Evolutionary conservation across 2,329 filamentous ascomycete genomes (phyloP), one percentile per base, ranked within the genome.

Genomic region (Scytalidium lignicola): DNA sequence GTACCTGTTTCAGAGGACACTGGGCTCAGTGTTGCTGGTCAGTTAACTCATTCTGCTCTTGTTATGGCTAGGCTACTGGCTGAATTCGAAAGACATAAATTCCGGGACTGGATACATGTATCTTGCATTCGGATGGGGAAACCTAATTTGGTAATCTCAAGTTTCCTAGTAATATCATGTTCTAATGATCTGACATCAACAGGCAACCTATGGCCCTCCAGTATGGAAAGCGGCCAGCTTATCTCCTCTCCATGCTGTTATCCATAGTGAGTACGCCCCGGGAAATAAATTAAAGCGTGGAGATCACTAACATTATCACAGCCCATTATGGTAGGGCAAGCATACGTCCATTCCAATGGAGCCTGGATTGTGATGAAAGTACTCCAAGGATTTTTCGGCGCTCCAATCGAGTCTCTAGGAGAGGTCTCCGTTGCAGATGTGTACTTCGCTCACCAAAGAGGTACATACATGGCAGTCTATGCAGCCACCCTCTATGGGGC

Each of bases 21-120:
- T 0, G 68, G 66, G 7, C 61, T 78, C 28, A 70, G 67, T 0
- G 61, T 74, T 3, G 64, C 62, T 10, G 32, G 32, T 37, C 4
- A n/a, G 32, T 37, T 8, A 15, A 7, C 6, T 37, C 23, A 37
- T 37, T 8, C 5, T 37, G 15, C n/a, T 37, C 32, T 37, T 5
- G n/a, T n/a, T n/a, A n/a, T n/a, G n/a, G n/a, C n/a, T n/a, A n/a
- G n/a, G n/a, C 32, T 37, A 15, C 32, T 37, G 15, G 15, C 32
- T 37, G 32, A n/a, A 9, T 37, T 37, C 15, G n/a, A 37, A n/a
- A 37, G 65, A 71, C 22, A 58, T 78, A 22, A 73, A 74, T 47
- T 67, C 70, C 50, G 74, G 75, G 3, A 76, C 70, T 4, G 75
- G 75, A 1, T 68, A 72, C 32, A 74, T 75, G 73, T 76, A 77